Evolutionary conservation across 495 filamentous ascomycete genomes (phyloP).

Genomic region (Podospora comata): DNA sequence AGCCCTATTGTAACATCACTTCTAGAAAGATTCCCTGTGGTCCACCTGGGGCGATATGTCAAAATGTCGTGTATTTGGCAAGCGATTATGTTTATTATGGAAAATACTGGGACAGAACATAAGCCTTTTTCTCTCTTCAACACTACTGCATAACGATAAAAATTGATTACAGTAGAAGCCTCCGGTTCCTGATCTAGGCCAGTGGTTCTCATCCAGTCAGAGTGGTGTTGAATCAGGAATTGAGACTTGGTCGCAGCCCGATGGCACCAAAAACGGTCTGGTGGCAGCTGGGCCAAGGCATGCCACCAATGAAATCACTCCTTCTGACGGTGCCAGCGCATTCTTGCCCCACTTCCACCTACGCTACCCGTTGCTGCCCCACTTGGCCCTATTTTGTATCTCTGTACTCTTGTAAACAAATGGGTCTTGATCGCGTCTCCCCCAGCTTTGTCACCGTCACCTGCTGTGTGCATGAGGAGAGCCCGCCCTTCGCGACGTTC

Average conservation of each 20-base stretch:
- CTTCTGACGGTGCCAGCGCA: neutral
- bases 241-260: neutral
- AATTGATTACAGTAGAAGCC: neutral
- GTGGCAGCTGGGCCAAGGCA: neutral
- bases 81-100: slow-evolving; percentile 1
- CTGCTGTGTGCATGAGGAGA: neutral
- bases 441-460: slow-evolving; percentile 15
- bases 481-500: slow-evolving; percentile 17
- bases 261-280: neutral
- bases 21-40: neutral
- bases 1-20: neutral
- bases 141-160: neutral
- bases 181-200: neutral
- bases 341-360: neutral
- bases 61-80: slow-evolving; percentile 1
- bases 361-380: slow-evolving; percentile 11
- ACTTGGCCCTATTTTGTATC: slow-evolving; percentile 20
- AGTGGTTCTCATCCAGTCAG: neutral
- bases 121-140: neutral
- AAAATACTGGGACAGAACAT: neutral
- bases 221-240: neutral
- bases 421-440: slow-evolving; percentile 18
- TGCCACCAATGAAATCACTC: neutral
- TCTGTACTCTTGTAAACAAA: slow-evolving; percentile 24
- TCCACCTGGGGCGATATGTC: neutral